These are phyloP conservation scores for Tulasnella sp. DNA, from an alignment of 768 basidiomycete species.

Conservation along the genomic window DNA sequence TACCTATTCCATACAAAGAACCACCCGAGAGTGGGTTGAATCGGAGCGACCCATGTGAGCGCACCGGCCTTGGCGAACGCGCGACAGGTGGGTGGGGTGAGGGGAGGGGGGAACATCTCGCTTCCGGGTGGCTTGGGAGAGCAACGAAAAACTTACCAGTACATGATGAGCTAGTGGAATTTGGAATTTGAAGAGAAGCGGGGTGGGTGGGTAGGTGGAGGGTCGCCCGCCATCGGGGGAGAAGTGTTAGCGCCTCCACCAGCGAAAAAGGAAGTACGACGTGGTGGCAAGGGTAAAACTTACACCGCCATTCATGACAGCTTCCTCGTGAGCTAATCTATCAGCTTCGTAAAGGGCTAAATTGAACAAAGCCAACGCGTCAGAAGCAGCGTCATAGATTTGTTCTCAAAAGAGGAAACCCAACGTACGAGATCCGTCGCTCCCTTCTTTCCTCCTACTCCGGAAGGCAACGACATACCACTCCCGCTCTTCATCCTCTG, in stretches of 20 bases:
- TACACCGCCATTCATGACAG: slow-evolving; percentile 79
- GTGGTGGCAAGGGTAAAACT: slow-evolving; percentile 34
- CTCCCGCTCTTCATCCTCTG: slow-evolving; percentile 67
- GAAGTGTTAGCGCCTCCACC: background rate
- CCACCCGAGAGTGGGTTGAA: background rate
- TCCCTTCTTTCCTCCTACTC: slow-evolving; percentile 65
- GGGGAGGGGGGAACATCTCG: too few relatives aligned
- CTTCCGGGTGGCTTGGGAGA: slow-evolving; percentile 12
- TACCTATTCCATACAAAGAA: slow-evolving; percentile 40
- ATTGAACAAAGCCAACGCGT: background rate
- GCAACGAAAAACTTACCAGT: slow-evolving; percentile 51
- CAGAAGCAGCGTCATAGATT: background rate
- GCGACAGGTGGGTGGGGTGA: too few relatives aligned
- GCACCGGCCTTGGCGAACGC: background rate
- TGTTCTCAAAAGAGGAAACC: slow-evolving; percentile 10
- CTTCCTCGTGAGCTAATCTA: slow-evolving; percentile 85
- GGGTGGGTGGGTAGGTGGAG: background rate
- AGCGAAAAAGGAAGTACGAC: too few relatives aligned
- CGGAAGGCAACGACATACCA: slow-evolving; percentile 94
- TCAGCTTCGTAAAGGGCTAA: slow-evolving; percentile 86
- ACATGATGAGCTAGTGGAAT: slow-evolving; percentile 63
- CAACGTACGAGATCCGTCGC: slow-evolving; percentile 62
- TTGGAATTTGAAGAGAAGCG: background rate
- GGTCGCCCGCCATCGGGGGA: background rate
- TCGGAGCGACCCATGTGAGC: background rate